A percentile compares a stretch with the other conserved stretches of the same genome.
phyloP scores from a whole-genome alignment of 768 basidiomycete genomes.

The Tricholoma matsutake region DNA sequence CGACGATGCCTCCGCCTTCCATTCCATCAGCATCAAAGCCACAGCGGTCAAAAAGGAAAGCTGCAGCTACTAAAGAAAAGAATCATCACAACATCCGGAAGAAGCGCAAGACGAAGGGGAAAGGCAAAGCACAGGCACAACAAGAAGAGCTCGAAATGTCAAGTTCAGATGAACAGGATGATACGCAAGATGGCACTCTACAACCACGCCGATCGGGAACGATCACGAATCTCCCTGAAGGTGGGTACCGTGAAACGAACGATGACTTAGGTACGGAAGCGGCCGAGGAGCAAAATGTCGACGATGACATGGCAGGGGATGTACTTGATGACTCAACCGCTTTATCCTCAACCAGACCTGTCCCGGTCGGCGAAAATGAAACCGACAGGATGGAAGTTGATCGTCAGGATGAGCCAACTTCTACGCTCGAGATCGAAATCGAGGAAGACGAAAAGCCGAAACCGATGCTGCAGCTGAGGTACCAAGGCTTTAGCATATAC shows the following conservation, averaged over 20 bases:
- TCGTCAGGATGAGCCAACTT: constrained; percentile 8
- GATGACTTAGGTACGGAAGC: constrained; percentile 11
- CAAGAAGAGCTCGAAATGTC: constrained; percentile 21
- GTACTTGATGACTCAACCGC: not conserved
- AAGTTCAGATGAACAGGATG: constrained; percentile 11
- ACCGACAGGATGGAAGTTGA: constrained; percentile 6
- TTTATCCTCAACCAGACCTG: not conserved
- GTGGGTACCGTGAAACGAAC: constrained; percentile 7
- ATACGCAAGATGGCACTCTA: not conserved
- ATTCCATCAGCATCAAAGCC: constrained; percentile 16
- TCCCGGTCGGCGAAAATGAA: not conserved
- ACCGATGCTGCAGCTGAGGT: constrained; percentile 60
- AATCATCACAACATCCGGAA: constrained; percentile 16
- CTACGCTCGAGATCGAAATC: constrained; percentile 38
- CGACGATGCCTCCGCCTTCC: constrained; percentile 17
- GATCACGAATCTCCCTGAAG: not conserved
- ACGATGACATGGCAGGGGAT: constrained; percentile 5
- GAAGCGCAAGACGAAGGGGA: constrained; percentile 40
- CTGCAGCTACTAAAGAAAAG: constrained; percentile 8
- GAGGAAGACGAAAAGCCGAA: constrained; percentile 79
- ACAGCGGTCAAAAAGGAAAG: constrained; percentile 21
- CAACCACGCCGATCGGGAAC: constrained; percentile 7
- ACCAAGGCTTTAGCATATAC: constrained; percentile 67
- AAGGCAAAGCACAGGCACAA: constrained; percentile 20
- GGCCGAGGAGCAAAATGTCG: constrained; percentile 30